Base-by-base conservation (phyloP, 345 rosid genomes). In the Cardamine resedifolia region DNA sequence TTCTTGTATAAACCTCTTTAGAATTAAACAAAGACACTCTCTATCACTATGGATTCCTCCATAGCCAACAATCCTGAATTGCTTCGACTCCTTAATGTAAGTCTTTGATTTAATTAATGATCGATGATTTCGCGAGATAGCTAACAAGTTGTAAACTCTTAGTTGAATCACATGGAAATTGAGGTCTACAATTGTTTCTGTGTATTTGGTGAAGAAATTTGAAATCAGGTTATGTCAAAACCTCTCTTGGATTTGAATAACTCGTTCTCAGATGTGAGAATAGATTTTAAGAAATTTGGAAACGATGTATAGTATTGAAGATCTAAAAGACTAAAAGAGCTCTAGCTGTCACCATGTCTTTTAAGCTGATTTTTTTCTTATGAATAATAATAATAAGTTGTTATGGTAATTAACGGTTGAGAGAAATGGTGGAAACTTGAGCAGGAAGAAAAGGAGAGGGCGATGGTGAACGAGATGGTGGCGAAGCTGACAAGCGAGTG, bases 401-500 rank as follows among this genome's bases (percentile, higher is more conserved):
- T 9, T 8, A 34, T 34, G 38, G 38, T 12, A 34, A 34, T 34
- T 34, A n/a, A n/a, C n/a, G n/a, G n/a, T n/a, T n/a, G n/a, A n/a
- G n/a, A n/a, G n/a, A n/a, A n/a, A n/a, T n/a, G n/a, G n/a, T n/a
- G n/a, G n/a, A n/a, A 34, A 34, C 38, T 34, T 34, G 39, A 34
- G 76, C 84, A 92, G 97, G 87, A 90, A 90, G 94, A 93, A 58
- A 80, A 87, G 74, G 90, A 93, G 55, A 89, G 79, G 48, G 97
- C 94, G 1, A 89, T 86, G 96, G 83, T 83, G 36, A 86, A 83
- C 28, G 92, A 89, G 84, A 78, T 85, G 85, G 85, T 93, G 69
- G 81, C 90, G 14, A 89, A 89, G 84, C 84, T 89, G 27, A 89
- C 97, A 2, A 86, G 82, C 26, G 80, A 58, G 14, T 93, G 97